These are phyloP conservation scores for Fusarium paranaense DNA, from an alignment of 2,329 filamentous ascomycete species.

Conservation along the genomic window DNA sequence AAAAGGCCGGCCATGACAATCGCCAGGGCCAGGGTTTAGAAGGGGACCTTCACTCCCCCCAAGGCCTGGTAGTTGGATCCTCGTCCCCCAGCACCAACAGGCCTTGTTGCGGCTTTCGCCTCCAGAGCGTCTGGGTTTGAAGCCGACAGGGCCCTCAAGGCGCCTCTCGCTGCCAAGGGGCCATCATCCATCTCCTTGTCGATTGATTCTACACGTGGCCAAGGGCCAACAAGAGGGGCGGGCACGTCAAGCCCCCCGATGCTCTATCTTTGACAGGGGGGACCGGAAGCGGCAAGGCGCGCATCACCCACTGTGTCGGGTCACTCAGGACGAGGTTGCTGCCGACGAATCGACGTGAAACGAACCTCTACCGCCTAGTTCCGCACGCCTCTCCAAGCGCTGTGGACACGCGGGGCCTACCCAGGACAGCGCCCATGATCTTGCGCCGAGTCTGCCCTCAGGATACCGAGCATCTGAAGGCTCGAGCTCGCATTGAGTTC, in stretches of 20 bases:
- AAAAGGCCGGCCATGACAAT: slow-evolving; percentile 20
- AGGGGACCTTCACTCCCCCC: background rate
- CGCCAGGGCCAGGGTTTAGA: slow-evolving; percentile 29
- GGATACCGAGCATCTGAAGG: slow-evolving; percentile 4
- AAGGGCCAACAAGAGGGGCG: slow-evolving; percentile 23
- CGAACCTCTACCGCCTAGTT: slow-evolving; percentile 11
- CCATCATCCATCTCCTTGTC: slow-evolving; percentile 16
- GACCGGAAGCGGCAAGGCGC: slow-evolving; percentile 42
- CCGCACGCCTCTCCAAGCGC: slow-evolving; percentile 23
- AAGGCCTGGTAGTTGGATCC: background rate
- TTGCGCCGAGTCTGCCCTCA: background rate
- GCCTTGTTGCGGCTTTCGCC: background rate
- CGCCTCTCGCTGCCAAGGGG: slow-evolving; percentile 1
- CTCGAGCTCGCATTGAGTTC: slow-evolving; percentile 16
- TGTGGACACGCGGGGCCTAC: slow-evolving; percentile 4
- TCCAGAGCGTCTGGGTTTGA: background rate
- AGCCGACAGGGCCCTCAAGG: slow-evolving; percentile 13
- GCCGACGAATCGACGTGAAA: slow-evolving; percentile 35
- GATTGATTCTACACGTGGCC: slow-evolving; percentile 42
- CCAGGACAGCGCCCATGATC: background rate
- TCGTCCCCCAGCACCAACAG: background rate
- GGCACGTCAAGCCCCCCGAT: slow-evolving; percentile 25
- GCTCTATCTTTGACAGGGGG: slow-evolving; percentile 30
- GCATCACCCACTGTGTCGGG: slow-evolving; percentile 47
- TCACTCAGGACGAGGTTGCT: slow-evolving; percentile 28